These are phyloP conservation scores for Solanum sparsipilum DNA, from an alignment of 257 asterid species.

Conservation along the genomic window DNA sequence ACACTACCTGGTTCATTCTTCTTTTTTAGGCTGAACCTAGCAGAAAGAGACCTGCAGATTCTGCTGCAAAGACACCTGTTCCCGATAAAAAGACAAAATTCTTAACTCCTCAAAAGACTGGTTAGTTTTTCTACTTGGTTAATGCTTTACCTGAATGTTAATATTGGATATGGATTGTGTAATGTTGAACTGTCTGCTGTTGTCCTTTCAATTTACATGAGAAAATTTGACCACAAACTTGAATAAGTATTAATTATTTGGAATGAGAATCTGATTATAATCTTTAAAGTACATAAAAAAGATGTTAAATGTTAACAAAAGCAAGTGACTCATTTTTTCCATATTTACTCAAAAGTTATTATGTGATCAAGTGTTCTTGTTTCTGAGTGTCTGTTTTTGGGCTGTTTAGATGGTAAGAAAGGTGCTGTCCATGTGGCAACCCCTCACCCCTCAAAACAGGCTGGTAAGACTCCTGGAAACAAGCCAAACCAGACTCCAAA, in stretches of 20 bases:
- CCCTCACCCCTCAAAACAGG: slow-evolving; percentile 79
- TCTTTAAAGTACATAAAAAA: background rate
- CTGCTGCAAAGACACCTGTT: slow-evolving; percentile 51
- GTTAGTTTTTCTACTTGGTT: slow-evolving; percentile 16
- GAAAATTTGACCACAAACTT: background rate
- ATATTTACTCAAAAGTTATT: background rate
- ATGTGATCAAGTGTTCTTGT: background rate
- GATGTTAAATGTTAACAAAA: background rate
- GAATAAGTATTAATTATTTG: background rate
- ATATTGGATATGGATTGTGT: background rate
- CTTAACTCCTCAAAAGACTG: slow-evolving; percentile 69
- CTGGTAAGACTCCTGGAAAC: slow-evolving; percentile 55
- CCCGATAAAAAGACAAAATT: slow-evolving; percentile 62
- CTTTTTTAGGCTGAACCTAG: slow-evolving; percentile 28
- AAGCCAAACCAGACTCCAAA: slow-evolving; percentile 48
- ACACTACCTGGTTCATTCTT: background rate
- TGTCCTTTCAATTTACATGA: background rate
- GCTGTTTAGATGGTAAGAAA: slow-evolving; percentile 60
- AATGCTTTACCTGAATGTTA: background rate
- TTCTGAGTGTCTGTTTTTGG: background rate
- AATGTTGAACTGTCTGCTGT: background rate
- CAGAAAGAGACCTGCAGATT: slow-evolving; percentile 49
- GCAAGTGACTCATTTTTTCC: background rate
- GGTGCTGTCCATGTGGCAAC: slow-evolving; percentile 67
- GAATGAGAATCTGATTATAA: background rate